These are phyloP conservation scores for Raphanus raphanistrum DNA, from an alignment of 345 rosid genomes.

Conservation along the genomic window DNA sequence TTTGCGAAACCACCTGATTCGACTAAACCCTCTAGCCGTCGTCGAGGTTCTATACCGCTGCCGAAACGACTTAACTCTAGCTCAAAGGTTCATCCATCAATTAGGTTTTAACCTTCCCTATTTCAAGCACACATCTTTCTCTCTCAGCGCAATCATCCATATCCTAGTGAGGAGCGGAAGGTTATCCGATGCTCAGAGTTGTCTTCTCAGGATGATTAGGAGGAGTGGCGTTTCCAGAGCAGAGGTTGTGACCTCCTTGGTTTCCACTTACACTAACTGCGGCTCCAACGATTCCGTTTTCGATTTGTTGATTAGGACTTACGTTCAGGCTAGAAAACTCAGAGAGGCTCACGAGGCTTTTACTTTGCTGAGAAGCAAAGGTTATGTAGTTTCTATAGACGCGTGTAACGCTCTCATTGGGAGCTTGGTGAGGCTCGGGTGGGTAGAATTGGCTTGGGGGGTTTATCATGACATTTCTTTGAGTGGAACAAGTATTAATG, in stretches of 20 bases:
- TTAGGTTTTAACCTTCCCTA: conserved; percentile 37
- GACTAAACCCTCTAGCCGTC: conserved; percentile 48
- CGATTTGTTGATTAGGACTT: conserved; percentile 73
- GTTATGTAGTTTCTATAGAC: conserved; percentile 50
- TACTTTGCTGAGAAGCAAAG: conserved; percentile 42
- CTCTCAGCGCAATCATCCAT: conserved; percentile 69
- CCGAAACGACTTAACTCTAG: conserved; percentile 50
- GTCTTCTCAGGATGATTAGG: conserved; percentile 76
- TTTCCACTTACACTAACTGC: conserved; percentile 37
- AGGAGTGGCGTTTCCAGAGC: conserved; percentile 66
- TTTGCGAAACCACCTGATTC: conserved; percentile 40
- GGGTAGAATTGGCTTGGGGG: conserved; percentile 69
- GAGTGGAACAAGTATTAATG: conserved; percentile 46
- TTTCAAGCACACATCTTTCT: conserved; percentile 57
- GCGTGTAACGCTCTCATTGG: conserved; percentile 73
- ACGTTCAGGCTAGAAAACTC: conserved; percentile 71
- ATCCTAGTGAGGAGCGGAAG: conserved; percentile 55
- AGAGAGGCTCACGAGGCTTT: conserved; percentile 67
- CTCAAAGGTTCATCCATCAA: conserved; percentile 49
- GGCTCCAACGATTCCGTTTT: conserved; percentile 48
- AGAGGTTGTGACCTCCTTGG: conserved; percentile 57
- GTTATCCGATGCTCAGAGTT: conserved; percentile 69
- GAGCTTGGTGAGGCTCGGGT: conserved; percentile 63
- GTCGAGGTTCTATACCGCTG: conserved; percentile 60
- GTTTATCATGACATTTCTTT: conserved; percentile 43